These are phyloP conservation scores for Guyanaporus albipodus DNA, from an alignment of 768 basidiomycete species.

Conservation along the genomic window DNA sequence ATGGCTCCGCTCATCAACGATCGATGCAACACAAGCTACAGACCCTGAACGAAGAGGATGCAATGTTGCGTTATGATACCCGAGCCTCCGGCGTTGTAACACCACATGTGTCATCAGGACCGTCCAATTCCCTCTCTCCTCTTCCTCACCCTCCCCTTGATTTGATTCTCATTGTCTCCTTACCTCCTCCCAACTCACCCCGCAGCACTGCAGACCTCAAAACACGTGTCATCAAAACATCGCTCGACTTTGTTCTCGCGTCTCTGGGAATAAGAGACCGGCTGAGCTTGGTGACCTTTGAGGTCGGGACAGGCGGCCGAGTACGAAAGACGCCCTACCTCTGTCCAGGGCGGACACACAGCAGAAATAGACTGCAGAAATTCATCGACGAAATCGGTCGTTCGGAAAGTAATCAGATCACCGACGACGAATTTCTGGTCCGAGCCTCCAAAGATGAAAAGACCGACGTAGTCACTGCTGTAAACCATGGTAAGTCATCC, in stretches of 20 bases:
- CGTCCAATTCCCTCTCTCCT: constrained; percentile 77
- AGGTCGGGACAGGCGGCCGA: constrained; percentile 75
- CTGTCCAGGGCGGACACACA: constrained; percentile 61
- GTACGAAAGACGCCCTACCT: constrained; percentile 96
- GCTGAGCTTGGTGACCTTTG: constrained; percentile 87
- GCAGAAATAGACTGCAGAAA: constrained; percentile 63
- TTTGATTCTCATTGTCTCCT: constrained; percentile 85
- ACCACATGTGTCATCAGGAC: constrained; percentile 67
- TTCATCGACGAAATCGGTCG: constrained; percentile 72
- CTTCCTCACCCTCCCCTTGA: constrained; percentile 87
- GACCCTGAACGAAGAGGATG: constrained; percentile 70
- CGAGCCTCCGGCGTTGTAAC: constrained; percentile 51
- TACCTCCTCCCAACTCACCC: constrained; percentile 68
- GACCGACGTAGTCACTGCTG: constrained; percentile 97
- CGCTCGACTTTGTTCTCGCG: constrained; percentile 82
- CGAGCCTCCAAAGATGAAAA: constrained; percentile 84
- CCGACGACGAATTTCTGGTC: constrained; percentile 64
- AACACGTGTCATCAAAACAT: constrained; percentile 80
- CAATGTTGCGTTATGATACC: constrained; percentile 54
- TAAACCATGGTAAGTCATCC: constrained; percentile 72
- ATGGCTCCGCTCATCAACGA: constrained; percentile 47
- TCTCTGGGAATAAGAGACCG: constrained; percentile 76
- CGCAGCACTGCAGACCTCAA: constrained; percentile 84
- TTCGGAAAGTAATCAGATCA: constrained; percentile 38
- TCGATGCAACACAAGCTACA: constrained; percentile 46